Percentiles rank a stretch among this genome's conserved stretches.
Conservation (phyloP, 2,329 filamentous ascomycete species). For the Diaporthe helianthi region DNA sequence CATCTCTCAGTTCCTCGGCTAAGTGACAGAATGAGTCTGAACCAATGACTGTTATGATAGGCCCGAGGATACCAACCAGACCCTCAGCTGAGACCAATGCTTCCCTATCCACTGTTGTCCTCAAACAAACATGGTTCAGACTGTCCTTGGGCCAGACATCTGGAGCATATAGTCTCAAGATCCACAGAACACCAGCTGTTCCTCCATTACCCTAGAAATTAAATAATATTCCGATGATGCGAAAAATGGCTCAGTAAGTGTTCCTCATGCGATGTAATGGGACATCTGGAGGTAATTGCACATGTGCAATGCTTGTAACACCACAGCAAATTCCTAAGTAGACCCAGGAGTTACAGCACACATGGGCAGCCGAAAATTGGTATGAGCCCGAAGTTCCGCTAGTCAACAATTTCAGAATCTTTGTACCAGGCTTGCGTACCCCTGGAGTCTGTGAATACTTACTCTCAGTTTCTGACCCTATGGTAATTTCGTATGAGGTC, state of each 20-base stretch:
- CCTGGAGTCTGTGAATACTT: neutral
- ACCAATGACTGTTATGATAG: conserved; percentile 4
- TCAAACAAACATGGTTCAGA: conserved; percentile 4
- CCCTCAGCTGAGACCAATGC: neutral
- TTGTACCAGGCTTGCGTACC: neutral
- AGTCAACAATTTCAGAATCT: neutral
- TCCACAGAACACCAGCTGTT: neutral
- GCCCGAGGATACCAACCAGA: conserved; percentile 7
- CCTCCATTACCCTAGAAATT: conserved; percentile 10
- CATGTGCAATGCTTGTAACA: no score
- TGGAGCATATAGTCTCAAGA: neutral
- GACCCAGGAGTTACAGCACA: neutral
- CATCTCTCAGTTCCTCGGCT: conserved; percentile 14
- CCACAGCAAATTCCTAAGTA: neutral
- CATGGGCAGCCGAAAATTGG: neutral
- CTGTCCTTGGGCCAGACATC: neutral
- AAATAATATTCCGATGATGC: conserved; percentile 3
- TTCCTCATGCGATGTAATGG: neutral
- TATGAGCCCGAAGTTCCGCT: conserved; percentile 1
- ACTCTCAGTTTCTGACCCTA: conserved; percentile 10
- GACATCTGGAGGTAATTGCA: no score
- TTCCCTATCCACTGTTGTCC: conserved; percentile 10
- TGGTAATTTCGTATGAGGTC: neutral
- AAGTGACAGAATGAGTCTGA: conserved; percentile 1
- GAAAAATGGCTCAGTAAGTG: neutral